A percentile compares a stretch with the other conserved stretches of the same genome.
Conservation (phyloP, 177 flowering plant species). For the Vitis hybrid region DNA sequence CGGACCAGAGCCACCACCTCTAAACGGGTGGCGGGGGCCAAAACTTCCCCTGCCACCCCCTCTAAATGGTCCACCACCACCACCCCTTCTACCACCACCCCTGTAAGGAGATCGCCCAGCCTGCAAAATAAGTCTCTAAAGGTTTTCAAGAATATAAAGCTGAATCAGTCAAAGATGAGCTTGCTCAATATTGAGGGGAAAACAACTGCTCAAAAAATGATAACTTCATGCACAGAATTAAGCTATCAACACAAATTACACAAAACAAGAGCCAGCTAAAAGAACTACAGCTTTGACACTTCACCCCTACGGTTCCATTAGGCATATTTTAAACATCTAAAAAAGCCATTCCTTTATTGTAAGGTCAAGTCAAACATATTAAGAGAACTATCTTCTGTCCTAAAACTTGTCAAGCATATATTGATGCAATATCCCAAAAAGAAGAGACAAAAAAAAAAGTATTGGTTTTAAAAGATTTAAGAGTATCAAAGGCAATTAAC, state of each 20-base stretch:
- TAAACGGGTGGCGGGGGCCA: constrained; percentile 19
- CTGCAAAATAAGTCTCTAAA: constrained; percentile 29
- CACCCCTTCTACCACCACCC: constrained; percentile 53
- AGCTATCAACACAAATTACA: not conserved
- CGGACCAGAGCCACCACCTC: constrained; percentile 31
- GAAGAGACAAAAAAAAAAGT: no score
- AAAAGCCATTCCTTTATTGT: no score
- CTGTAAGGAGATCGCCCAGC: constrained; percentile 33
- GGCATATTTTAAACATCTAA: no score
- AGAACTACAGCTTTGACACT: not conserved
- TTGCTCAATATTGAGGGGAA: not conserved
- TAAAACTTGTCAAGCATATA: no score
- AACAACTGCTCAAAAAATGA: no score
- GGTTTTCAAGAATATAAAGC: constrained; percentile 5
- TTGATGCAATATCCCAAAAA: no score
- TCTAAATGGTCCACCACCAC: constrained; percentile 12
- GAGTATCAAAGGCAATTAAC: no score
- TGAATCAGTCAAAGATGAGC: not conserved
- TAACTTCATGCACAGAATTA: not conserved
- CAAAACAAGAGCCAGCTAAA: not conserved
- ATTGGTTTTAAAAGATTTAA: no score
- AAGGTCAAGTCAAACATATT: no score
- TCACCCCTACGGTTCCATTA: no score
- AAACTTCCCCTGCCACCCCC: constrained; percentile 15
- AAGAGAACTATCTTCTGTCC: no score